phyloP scores from a whole-genome alignment of 495 filamentous ascomycete genomes.

The Penicillium pulvis region DNA sequence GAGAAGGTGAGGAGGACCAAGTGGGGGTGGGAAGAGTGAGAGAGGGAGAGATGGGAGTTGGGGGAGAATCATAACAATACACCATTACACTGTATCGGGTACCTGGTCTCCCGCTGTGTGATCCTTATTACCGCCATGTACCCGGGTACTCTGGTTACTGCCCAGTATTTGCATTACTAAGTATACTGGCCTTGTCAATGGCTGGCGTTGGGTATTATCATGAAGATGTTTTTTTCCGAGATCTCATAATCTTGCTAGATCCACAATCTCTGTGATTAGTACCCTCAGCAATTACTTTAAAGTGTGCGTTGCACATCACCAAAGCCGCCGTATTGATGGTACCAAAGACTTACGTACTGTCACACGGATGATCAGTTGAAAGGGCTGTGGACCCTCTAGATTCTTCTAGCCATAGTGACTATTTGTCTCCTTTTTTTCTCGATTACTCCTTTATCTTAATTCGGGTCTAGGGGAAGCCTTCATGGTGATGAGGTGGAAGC shows the following conservation, averaged over 20 bases:
- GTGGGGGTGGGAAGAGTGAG: constrained; percentile 30
- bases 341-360: constrained; percentile 17
- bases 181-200: background rate
- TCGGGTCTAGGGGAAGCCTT: background rate
- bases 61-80: constrained; percentile 32
- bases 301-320: constrained; percentile 4
- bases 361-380: constrained; percentile 9
- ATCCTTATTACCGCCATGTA: constrained; percentile 12
- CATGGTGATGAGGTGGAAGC: background rate
- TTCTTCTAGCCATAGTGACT: background rate
- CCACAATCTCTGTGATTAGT: background rate
- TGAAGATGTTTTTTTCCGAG: background rate
- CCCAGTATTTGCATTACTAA: background rate
- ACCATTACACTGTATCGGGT: constrained; percentile 15
- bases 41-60: constrained; percentile 21
- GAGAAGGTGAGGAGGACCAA: constrained; percentile 31
- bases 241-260: background rate
- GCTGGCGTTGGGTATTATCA: background rate
- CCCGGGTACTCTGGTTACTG: background rate
- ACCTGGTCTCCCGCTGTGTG: constrained; percentile 11
- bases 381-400: constrained; percentile 5
- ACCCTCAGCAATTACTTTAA: background rate
- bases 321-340: constrained; percentile 12
- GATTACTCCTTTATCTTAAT: background rate
- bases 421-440: background rate